Evolutionary conservation across 2,329 filamentous ascomycete species (phyloP).

Genomic region (Mariannaea sp.): DNA sequence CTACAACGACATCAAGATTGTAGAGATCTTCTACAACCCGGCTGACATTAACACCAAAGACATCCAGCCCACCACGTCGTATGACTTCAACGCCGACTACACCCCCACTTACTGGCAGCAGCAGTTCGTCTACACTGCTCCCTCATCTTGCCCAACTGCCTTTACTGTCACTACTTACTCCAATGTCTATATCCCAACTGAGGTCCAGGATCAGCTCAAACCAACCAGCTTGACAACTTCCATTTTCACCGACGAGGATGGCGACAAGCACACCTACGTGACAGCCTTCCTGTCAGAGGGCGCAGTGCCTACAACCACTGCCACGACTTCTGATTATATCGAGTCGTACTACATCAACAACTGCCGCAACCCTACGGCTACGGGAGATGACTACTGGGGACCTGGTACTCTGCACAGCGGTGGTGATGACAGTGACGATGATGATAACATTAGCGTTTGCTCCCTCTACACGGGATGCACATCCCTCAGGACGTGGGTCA

Average conservation of each 20-base stretch:
- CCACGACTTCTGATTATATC: constrained; percentile 14
- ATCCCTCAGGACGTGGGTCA: constrained; percentile 24
- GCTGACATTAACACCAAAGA: constrained; percentile 17
- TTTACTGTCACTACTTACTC: constrained; percentile 33
- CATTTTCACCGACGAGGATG: constrained; percentile 4
- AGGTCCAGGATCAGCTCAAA: constrained; percentile 14
- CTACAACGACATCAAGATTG: constrained; percentile 26
- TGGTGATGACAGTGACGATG: neutral
- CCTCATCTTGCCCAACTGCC: constrained; percentile 35
- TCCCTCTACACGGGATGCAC: constrained; percentile 10
- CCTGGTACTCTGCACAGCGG: neutral
- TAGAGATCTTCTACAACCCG: constrained; percentile 21
- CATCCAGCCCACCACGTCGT: constrained; percentile 15
- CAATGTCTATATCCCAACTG: constrained; percentile 17
- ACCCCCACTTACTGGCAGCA: constrained; percentile 24
- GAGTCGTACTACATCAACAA: constrained; percentile 26
- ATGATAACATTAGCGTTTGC: neutral
- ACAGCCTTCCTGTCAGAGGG: constrained; percentile 20
- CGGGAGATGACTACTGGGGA: constrained; percentile 14
- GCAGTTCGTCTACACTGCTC: constrained; percentile 34
- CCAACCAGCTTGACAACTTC: constrained; percentile 10
- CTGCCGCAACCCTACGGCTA: constrained; percentile 26
- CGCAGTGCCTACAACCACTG: constrained; percentile 17
- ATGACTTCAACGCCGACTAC: neutral
- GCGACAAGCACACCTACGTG: constrained; percentile 19